Evolutionary conservation across 73 alveolate genomes (phyloP), one percentile per base, ranked within the genome.

Genomic region (Breviolum minutum): DNA sequence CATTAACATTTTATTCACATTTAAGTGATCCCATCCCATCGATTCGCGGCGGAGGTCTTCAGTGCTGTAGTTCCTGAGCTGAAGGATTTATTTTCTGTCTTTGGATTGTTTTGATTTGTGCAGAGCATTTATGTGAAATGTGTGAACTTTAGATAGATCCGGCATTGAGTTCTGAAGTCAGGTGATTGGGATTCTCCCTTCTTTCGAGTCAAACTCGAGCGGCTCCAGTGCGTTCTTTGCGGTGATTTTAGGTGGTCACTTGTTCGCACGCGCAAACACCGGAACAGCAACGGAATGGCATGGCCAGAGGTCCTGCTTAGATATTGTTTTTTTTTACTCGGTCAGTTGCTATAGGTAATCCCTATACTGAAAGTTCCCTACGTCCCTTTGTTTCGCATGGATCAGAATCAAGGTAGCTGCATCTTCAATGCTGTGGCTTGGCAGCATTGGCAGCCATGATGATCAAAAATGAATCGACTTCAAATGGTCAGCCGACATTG

Each of bases 361-460:
- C 7, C 70, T 30, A 17, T 17, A 48, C 70, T 40, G 90, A 74
- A 60, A 26, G 19, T 77, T 17, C 62, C 22, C 17, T 17, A 7
- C 30, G 40, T 32, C 61, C 19, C 22, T 22, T 32, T 2, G 64
- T 20, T 79, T 20, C 2, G 24, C 3, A 3, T 40, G 54, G 54
- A 40, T 40, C 54, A 40, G 66, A 22, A 30, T 11, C 63, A n/a
- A 90, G 97, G 98, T 48, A 92, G 98, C 62, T 92, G 98, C 90
- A 92, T 92, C 69, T 92, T 92, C 90, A 92, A 92, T 30, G 98
- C 98, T 8, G 98, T 80, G 17, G 16, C 98, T 10, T 74, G 98
- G 98, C 86, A 9, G 88, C 24, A 66, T 29, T 7, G 69, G 29
- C 90, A 81, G 71, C 8, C 17, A 8, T 27, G 62, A 24, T n/a